Conservation (phyloP, 164 flowering plant species). For the Piper longum region DNA sequence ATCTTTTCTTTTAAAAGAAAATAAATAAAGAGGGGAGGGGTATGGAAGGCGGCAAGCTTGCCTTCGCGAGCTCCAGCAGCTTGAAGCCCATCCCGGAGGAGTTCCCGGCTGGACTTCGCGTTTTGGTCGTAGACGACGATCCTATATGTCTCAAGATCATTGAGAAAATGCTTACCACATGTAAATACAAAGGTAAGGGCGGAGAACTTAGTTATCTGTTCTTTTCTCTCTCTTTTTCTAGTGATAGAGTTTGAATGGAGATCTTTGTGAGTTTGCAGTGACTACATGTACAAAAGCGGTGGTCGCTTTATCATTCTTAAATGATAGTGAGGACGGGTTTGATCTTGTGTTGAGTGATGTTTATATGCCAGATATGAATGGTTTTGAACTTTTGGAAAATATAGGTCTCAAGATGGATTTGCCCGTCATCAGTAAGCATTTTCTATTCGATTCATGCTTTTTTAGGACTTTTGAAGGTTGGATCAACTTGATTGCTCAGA, state of each 20-base stretch:
- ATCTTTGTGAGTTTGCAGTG: constrained; percentile 10
- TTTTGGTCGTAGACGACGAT: constrained; percentile 31
- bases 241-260: neutral
- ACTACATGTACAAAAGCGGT: constrained; percentile 20
- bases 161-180: constrained; percentile 15
- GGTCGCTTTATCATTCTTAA: constrained; percentile 17
- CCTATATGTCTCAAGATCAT: constrained; percentile 12
- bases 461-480: neutral
- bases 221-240: no score
- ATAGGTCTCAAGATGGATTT: constrained; percentile 24
- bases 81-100: constrained; percentile 2
- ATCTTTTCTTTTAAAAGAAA: neutral
- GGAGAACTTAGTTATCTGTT: neutral
- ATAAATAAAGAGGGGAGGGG: constrained; percentile 2
- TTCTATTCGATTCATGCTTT: no score
- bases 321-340: constrained; percentile 17
- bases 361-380: constrained; percentile 27
- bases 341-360: constrained; percentile 27
- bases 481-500: neutral
- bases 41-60: neutral
- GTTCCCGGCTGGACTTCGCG: constrained; percentile 13
- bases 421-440: constrained; percentile 20
- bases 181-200: constrained; percentile 18
- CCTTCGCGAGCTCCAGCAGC: neutral
- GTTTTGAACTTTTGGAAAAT: constrained; percentile 21